Evolutionary conservation across 352 stramenopile genomes (phyloP), one percentile per base, ranked within the genome.

Genomic region (Peronospora tabacina): DNA sequence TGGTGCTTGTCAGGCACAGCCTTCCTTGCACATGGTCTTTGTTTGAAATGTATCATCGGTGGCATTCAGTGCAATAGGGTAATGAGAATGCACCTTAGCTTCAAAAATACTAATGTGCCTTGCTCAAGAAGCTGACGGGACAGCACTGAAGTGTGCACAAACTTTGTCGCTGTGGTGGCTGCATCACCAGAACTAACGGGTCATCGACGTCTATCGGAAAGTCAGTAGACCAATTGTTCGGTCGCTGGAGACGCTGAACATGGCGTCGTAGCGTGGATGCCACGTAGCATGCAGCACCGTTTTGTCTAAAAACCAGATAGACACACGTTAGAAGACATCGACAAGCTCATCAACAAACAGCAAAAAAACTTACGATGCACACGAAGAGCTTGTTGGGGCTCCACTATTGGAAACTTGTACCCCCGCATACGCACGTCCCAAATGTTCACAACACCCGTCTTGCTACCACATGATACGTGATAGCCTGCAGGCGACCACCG

Each of bases 231-330:
- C 82, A 17, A 94, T 64, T 9, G 68, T 85, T 42, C 82, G 75
- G 42, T 94, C 82, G 59, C 85, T 69, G 4, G 82, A 94, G 59
- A 94, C 74, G 8, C 67, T 94, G 53, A 94, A 85, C 60, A 94
- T 82, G 42, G 78, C 82, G 51, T 94, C 79, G 66, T 94, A 81
- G 7, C 66, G 71, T 24, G 82, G 75, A 46, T 90, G 78, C 82
- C 82, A 94, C n/a, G 75, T 88, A 46, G 77, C 80, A 41, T 94
- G 82, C 2, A 94, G 58, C 42, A 94, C 82, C 43, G 81, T 82
- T 66, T 89, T 90, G 36, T 82, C 80, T 90, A 52, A 19, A 37
- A 9, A 61, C 10, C 26, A 58, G 15, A 5, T 12, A 58, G 29
- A 13, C 47, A 8, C 20, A 5, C n/a, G 39, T 62, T 36, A 63